Base-by-base conservation (phyloP, 208 protist species). In the Crithidia expoeki region DNA sequence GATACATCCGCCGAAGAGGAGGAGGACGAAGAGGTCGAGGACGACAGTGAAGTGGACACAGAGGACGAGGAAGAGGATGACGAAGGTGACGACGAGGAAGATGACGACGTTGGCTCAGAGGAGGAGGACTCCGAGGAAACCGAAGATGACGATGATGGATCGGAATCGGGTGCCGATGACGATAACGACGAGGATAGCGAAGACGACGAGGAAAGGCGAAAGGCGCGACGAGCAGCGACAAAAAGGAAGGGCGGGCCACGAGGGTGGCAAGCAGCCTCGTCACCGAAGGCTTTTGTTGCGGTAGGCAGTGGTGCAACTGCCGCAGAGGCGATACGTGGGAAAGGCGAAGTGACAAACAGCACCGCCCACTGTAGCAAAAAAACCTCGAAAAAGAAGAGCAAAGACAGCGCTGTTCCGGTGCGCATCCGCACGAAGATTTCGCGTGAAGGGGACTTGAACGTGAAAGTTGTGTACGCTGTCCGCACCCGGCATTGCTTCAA, bases 391-490 rank as follows among this genome's bases (percentile, higher is more conserved):
- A 72, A 65, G 21, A 51, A 57, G 49, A n/a, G 33, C 28, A 33
- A 28, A 0, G 51, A 21, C 12, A n/a, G 10, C 12, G 7, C 53
- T 19, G 55, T 19, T 4, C 44, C 53, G 52, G 67, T 61, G 63
- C 66, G 65, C 44, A 82, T 92, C 51, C 77, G 70, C 10, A 79
- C 81, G 6, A 95, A 95, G 63, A 68, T 94, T 0, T 93, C 88
- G 12, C 74, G 87, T 23, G 90, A 95, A 63, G 86, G 84, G 3
- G 88, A 95, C 53, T 49, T 72, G 40, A 92, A 93, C 64, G 84
- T 95, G 17, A 94, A 95, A 62, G 74, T 92, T 16, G 50, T 92
- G 21, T 74, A 72, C 66, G 71, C 92, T 44, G 59, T 46, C 40
- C 63, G 72, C n/a, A 52, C 60, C 0, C 71, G 74, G 4, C 86